Conservation (phyloP, 2,329 filamentous ascomycete species). For the Leptodontidium sp. region DNA sequence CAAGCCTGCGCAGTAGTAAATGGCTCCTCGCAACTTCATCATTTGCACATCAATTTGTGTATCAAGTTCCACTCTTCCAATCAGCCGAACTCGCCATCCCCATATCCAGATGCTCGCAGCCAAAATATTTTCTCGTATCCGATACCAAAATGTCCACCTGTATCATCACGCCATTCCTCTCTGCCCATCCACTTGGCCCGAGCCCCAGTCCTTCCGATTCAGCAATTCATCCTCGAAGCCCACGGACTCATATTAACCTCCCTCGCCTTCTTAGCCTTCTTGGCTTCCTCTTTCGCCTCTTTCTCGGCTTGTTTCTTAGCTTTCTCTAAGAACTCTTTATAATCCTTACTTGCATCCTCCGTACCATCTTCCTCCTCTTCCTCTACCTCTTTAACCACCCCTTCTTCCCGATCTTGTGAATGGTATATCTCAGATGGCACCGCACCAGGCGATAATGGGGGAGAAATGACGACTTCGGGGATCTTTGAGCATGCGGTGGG, state of each 20-base stretch:
- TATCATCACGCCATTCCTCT: not conserved
- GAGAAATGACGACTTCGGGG: slow-evolving; percentile 22
- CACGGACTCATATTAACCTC: slow-evolving; percentile 52
- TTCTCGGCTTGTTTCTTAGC: slow-evolving; percentile 34
- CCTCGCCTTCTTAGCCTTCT: slow-evolving; percentile 50
- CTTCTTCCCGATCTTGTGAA: not conserved
- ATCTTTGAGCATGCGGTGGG: slow-evolving; percentile 21
- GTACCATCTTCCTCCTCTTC: not conserved
- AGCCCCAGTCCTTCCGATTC: not conserved
- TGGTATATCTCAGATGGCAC: not conserved
- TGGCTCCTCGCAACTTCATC: no score
- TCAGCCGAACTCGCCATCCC: no score
- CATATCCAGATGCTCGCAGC: no score
- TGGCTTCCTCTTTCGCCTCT: slow-evolving; percentile 34
- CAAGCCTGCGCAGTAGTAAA: no score
- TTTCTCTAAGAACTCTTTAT: slow-evolving; percentile 37
- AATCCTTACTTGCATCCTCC: slow-evolving; percentile 29
- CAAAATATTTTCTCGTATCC: no score
- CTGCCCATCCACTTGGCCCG: not conserved
- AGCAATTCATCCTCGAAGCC: slow-evolving; percentile 36
- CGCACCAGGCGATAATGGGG: slow-evolving; percentile 1
- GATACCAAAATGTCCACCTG: not conserved
- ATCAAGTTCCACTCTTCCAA: no score
- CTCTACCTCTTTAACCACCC: not conserved
- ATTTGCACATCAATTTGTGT: no score